phyloP scores from a whole-genome alignment of 352 stramenopile species.

The Phytopythium litorale region DNA sequence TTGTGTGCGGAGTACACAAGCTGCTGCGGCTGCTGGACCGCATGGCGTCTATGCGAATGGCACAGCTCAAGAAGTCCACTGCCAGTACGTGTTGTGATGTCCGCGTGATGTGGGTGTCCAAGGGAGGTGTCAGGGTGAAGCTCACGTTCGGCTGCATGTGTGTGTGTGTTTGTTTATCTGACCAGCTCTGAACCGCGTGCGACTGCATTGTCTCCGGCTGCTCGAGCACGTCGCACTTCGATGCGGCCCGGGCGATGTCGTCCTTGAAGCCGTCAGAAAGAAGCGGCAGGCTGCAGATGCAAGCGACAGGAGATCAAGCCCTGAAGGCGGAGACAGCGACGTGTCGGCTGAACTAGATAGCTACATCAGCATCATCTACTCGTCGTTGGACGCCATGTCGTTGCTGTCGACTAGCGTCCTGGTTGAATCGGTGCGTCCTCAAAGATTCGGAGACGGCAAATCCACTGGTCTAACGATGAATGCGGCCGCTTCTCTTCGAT shows the following conservation, averaged over 20 bases:
- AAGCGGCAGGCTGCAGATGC: constrained; percentile 4
- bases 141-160: background rate
- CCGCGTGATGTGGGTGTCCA: background rate
- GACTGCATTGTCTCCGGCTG: constrained; percentile 42
- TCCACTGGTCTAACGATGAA: background rate
- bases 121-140: background rate
- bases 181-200: constrained; percentile 43
- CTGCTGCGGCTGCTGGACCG: constrained; percentile 45
- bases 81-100: constrained; percentile 12
- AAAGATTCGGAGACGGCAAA: background rate
- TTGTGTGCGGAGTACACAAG: constrained; percentile 54
- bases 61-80: constrained; percentile 7
- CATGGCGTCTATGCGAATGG: constrained; percentile 32
- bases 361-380: constrained; percentile 36
- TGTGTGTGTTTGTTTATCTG: background rate
- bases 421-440: constrained; percentile 28
- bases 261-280: constrained; percentile 31
- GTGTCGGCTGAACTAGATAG: constrained; percentile 45
- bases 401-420: constrained; percentile 15
- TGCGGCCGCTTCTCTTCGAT: background rate
- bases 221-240: constrained; percentile 47
- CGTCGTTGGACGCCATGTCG: constrained; percentile 20
- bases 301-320: background rate
- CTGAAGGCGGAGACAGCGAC: constrained; percentile 31
- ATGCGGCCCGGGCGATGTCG: constrained; percentile 22